Evolutionary conservation across 2,329 filamentous ascomycete species (phyloP), one percentile per base, ranked within the genome.

Genomic region (Scedosporium minutisporum): DNA sequence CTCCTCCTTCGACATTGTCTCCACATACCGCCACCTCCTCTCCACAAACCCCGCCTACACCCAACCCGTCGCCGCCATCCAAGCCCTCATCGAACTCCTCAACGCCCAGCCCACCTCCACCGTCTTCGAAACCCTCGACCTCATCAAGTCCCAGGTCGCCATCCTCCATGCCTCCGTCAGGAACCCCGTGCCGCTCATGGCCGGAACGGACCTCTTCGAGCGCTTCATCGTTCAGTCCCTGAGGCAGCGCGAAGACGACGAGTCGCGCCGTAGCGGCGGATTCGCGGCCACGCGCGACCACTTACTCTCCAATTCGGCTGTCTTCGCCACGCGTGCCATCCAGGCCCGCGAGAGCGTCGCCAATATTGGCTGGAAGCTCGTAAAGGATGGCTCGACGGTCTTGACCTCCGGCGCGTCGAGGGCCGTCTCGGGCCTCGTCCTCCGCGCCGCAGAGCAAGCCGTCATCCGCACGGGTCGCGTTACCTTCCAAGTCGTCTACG

Each of bases 121-220:
- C 63, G 91, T 96, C 69, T 93, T 89, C 77, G 95, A 99, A 79
- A 97, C 93, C 42, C 88, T 97, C 72, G 88, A 93, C 68, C 85
- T 93, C 57, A 84, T 97, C 66, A 87, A 88, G 70, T 84, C 82
- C 57, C 88, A 95, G 72, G 93, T 91, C 60, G 81, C 84, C 61
- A 84, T 86, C 69, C 85, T 99, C 66, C 93, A 93, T 74, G 81
- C 82, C 63, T 86, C 87, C 21, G 88, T 96, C 61, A 82, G 88
- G 6, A 97, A 99, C 76, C 90, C 93, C 14, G 90, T 97, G 63
- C 93, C 93, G 4, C 85, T 97, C 16, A 92, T 90, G 58, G 95
- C 96, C 62, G 95, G 95, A 69, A 96, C 93, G 64, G 93, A 97
- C 74, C 86, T 97, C 64, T 97, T 99, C 80, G 90, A 95, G 73